Conservation (phyloP, 257 asterid species). For the Ajuga chamaepitys region DNA sequence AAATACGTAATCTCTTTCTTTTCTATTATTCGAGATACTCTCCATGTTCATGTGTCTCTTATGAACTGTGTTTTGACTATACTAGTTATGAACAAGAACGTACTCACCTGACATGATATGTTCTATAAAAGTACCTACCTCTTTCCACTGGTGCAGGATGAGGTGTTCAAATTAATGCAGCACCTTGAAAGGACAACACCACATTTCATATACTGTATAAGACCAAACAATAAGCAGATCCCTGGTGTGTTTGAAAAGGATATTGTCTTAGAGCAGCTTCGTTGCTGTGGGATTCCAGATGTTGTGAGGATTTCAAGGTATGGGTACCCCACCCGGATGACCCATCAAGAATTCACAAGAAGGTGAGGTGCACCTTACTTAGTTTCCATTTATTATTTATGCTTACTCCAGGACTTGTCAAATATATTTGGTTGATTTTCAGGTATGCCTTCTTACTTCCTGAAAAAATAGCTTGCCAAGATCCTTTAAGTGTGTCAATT, state of each 20-base stretch:
- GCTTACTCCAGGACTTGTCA: constrained; percentile 1
- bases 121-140: background rate
- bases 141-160: constrained; percentile 47
- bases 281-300: constrained; percentile 76
- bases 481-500: constrained; percentile 48
- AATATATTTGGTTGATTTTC: constrained; percentile 30
- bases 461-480: constrained; percentile 41
- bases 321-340: constrained; percentile 82
- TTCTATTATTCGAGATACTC: background rate
- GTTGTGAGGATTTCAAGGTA: constrained; percentile 77
- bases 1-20: background rate
- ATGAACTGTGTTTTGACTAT: background rate
- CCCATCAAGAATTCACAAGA: constrained; percentile 78
- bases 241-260: constrained; percentile 71
- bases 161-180: constrained; percentile 75
- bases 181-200: constrained; percentile 83
- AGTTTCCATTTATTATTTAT: constrained; percentile 9
- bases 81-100: background rate
- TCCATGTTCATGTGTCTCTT: background rate
- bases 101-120: background rate
- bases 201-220: constrained; percentile 87
- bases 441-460: constrained; percentile 74
- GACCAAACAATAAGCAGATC: constrained; percentile 68
- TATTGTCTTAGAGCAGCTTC: constrained; percentile 72
- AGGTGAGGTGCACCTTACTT: constrained; percentile 40